Evolutionary conservation across 2,329 filamentous ascomycete species (phyloP), one percentile per base, ranked within the genome.

Genomic region (Macroventuria anomochaeta): DNA sequence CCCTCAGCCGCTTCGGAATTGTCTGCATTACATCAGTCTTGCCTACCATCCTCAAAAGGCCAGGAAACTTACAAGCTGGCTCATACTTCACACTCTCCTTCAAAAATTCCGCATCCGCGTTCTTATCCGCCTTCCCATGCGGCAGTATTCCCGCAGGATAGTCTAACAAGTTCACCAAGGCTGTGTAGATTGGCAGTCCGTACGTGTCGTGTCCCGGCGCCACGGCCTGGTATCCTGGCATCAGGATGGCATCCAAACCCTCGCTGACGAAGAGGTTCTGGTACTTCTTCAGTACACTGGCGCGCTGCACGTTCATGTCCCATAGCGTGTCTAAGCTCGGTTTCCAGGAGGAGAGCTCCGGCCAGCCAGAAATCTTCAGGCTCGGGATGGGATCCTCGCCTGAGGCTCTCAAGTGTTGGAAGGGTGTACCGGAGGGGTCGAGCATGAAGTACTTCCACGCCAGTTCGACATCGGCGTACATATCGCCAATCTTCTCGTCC

Each of bases 121-220:
- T 64, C 47, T 76, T 77, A 0, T 77, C 72, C 2, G 78, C 79
- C 13, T 68, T 75, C 2, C 75, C 70, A 50, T 75, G 79, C 0
- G 79, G 79, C 44, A 85, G 71, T 2, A 82, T 75, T 7, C 78
- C 81, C 3, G 80, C 76, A 3, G 82, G 82, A 61, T 80, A 83
- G 65, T 85, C 80, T 4, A 85, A 59, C 7, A 84, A 18, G 53
- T 85, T 86, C 65, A 77, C 77, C 25, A 84, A 55, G 15, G 78
- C 63, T 0, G 83, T 84, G 46, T 81, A 83, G 0, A 75, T 66
- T 1, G 77, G 71, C 0, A 74, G 23, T 0, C 79, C 77, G 64
- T 79, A 85, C 0, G 72, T 76, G 63, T 85, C 83, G 62, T 85
- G 80, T 15, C 70, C 72, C 0, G 81, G 77, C 0, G 83, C 82